These are phyloP conservation scores for Silene coronaria DNA, from an alignment of 179 eudicot genomes.

Conservation along the genomic window DNA sequence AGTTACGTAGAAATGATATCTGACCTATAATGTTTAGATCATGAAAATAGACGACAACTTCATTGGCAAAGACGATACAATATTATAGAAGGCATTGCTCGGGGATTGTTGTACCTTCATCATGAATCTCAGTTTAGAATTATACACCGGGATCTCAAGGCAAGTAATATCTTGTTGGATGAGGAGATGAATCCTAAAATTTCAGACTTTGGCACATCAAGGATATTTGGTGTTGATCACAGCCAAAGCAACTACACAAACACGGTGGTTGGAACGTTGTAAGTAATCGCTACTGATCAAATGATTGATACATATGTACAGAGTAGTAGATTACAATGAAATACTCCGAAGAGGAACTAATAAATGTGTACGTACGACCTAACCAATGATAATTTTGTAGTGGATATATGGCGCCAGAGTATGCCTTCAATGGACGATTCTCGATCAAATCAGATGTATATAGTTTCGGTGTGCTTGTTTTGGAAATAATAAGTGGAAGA, in stretches of 20 bases:
- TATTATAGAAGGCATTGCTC: background rate
- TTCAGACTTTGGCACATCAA: background rate
- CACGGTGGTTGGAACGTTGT: background rate
- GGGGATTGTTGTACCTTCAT: background rate
- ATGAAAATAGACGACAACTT: background rate
- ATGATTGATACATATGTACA: too few relatives aligned
- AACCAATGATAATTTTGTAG: constrained; percentile 1
- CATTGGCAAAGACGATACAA: background rate
- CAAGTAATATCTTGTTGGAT: background rate
- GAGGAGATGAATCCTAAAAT: background rate
- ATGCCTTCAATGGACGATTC: constrained; percentile 17
- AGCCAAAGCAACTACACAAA: background rate
- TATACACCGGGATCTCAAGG: background rate
- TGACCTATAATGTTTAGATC: background rate
- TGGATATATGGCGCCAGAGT: constrained; percentile 31
- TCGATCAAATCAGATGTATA: constrained; percentile 25
- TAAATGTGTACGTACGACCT: too few relatives aligned
- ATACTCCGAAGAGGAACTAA: too few relatives aligned
- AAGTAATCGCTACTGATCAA: background rate
- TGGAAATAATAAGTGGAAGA: constrained; percentile 27
- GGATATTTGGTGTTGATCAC: background rate
- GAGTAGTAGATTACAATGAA: too few relatives aligned
- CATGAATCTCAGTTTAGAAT: background rate
- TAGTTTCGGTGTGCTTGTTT: constrained; percentile 25
- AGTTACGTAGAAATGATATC: too few relatives aligned